These are phyloP conservation scores for Lachancea kluyveri DNA, from an alignment of 805 yeast genomes.

Conservation along the genomic window DNA sequence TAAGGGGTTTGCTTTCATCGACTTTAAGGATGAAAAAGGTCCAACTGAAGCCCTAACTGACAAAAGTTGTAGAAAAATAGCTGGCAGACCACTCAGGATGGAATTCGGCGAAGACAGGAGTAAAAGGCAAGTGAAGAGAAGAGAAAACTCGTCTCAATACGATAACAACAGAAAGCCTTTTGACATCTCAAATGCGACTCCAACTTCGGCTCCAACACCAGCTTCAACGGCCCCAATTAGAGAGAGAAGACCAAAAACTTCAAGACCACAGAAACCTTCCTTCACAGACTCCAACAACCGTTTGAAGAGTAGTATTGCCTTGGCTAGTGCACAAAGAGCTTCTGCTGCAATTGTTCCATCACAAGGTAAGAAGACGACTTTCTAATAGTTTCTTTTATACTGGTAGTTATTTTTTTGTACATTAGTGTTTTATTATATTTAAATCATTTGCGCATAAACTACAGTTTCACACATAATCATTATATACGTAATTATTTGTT, in stretches of 20 bases:
- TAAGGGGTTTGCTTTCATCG: slow-evolving; percentile 92
- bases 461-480: too few species aligned
- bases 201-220: slow-evolving; percentile 7
- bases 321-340: slow-evolving; percentile 84
- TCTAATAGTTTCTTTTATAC: slow-evolving; percentile 1
- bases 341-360: slow-evolving; percentile 85
- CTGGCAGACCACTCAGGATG: slow-evolving; percentile 72
- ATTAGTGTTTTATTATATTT: too few species aligned
- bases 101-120: slow-evolving; percentile 96
- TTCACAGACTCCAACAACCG: slow-evolving; percentile 39
- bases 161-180: slow-evolving; percentile 20
- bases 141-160: slow-evolving; percentile 24
- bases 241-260: slow-evolving; percentile 7
- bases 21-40: slow-evolving; percentile 72
- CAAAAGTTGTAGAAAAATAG: slow-evolving; percentile 54
- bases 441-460: too few species aligned
- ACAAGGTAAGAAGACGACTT: slow-evolving; percentile 64
- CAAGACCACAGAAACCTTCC: slow-evolving; percentile 11
- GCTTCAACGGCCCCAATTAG: slow-evolving; percentile 9
- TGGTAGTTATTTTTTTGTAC: not conserved
- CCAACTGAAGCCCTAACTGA: slow-evolving; percentile 80
- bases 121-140: slow-evolving; percentile 51
- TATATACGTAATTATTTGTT: not conserved
- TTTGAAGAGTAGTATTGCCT: slow-evolving; percentile 72
- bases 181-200: slow-evolving; percentile 13